Evolutionary conservation across 139 green algal genomes (phyloP), one percentile per base, ranked within the genome.

Genomic region (Chlorella vulgaris): DNA sequence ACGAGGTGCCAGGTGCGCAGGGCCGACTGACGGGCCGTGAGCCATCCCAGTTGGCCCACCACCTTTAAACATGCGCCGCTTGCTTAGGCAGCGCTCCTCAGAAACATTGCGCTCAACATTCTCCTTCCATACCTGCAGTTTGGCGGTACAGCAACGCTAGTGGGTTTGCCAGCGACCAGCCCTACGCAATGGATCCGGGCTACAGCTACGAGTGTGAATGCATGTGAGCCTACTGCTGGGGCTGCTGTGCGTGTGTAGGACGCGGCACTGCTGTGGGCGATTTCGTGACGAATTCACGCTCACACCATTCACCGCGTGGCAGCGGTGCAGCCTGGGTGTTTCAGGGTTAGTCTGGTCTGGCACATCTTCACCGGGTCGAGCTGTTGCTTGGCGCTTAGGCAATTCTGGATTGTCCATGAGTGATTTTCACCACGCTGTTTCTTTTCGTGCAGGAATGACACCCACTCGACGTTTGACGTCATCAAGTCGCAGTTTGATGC

Each of bases 121-220:
- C 47, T 24, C 15, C 47, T 24, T 15, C 22, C 55, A n/a, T 65
- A 29, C 5, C 21, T n/a, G 69, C 69, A 76, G 69, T 76, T 21
- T 79, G 73, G 73, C 53, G 73, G 10, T 15, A 38, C 5, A 79
- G 53, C 53, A 79, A 79, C 26, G 35, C 42, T 15, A 68, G 42
- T 2, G 51, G 55, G 18, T 65, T 31, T 29, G 5, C 26, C 0
- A 36, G 51, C 21, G 36, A 79, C 19, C 24, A 31, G 51, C 73
- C 73, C 0, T 79, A 79, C 26, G 35, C 73, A 2, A 79, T 79
- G 73, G 73, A 79, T 26, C 53, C 51, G 2, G 73, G 73, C 10
- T 79, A 40, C 13, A 62, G 31, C 42, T 76, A 63, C 43, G 69
- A 62, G 13, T 76, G 69, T 31, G 31, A 63, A n/a, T 76, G 69